Base-by-base conservation (phyloP, 352 stramenopile species). In the Pythium diclinum region DNA sequence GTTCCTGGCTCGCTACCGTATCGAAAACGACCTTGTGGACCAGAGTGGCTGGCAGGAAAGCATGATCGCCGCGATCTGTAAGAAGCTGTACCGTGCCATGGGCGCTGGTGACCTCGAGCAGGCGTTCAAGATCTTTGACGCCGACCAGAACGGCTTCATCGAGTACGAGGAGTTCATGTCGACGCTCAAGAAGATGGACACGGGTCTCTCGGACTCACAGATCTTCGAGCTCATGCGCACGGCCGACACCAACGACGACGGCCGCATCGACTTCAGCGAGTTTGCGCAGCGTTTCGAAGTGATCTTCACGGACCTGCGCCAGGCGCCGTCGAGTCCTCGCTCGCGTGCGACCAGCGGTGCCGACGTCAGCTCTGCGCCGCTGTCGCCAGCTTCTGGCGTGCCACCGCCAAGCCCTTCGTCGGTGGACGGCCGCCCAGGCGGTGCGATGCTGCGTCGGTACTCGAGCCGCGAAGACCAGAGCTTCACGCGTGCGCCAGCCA, bases 111-210 rank as follows among this genome's bases (percentile, higher is more conserved):
- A 95, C 59, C 68, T 97, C n/a, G 68, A 94, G 70, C 77, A 91
- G 60, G 92, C 92, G 9, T 98, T 97, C 72, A 83, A 89, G 63
- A 74, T 96, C 11, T 98, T 98, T 65, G 92, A 98, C 62, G 76
- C 88, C 2, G 91, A 98, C 68, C 78, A 82, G 11, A 94, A 83
- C 59, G 91, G 90, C 33, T 94, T 86, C 58, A 97, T 98, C 53
- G 91, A 97, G 73, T 98, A 97, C 72, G 90, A 97, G 16, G 92
- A 98, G 76, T 98, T 98, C 68, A 83, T 97, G 61, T 74, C 74
- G 16, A 88, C 87, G 33, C 76, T 98, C 56, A 96, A 97, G 77
- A 84, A 80, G 53, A 94, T 98, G 77, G 88, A 98, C 66, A 96
- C 92, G 11, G 92, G 92, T 1, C 75, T 98, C 8, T 94, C 88